Conservation (phyloP, 2,329 filamentous ascomycete species). For the Niveomyces coronatus region DNA sequence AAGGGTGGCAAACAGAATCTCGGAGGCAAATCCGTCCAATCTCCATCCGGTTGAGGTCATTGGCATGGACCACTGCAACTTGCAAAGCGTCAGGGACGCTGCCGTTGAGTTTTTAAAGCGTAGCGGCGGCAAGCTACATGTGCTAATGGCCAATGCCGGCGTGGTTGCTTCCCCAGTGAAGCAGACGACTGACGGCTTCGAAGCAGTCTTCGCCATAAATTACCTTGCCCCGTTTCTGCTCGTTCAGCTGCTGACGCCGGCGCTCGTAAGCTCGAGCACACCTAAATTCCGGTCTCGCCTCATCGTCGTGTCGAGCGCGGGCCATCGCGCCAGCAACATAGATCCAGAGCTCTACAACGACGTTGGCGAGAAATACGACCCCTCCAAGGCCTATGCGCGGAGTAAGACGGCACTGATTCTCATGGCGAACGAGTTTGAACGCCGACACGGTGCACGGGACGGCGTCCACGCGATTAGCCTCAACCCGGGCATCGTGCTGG, state of each 20-base stretch:
- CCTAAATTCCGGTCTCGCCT: constrained; percentile 34
- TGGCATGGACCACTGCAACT: constrained; percentile 14
- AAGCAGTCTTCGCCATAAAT: constrained; percentile 40
- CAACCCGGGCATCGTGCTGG: too few relatives aligned
- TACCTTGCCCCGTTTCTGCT: constrained; percentile 45
- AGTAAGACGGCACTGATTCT: constrained; percentile 38
- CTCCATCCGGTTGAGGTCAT: constrained; percentile 17
- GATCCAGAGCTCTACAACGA: constrained; percentile 27
- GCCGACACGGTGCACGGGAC: constrained; percentile 36
- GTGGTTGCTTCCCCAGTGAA: constrained; percentile 11
- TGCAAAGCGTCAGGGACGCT: too few relatives aligned
- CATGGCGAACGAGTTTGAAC: constrained; percentile 37
- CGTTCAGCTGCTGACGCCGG: constrained; percentile 35
- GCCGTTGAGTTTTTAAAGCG: constrained; percentile 13
- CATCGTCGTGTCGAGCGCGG: constrained; percentile 32
- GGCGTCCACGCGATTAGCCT: too few relatives aligned
- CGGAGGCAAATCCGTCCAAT: constrained; percentile 11
- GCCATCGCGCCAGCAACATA: constrained; percentile 26
- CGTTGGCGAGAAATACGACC: not conserved
- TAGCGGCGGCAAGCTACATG: constrained; percentile 12
- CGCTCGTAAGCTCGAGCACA: constrained; percentile 28
- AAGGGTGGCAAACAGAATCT: constrained; percentile 9
- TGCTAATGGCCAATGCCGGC: constrained; percentile 16
- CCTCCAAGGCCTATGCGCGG: constrained; percentile 29
- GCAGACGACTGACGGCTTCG: constrained; percentile 15